Base-by-base conservation (phyloP, 108 stramenopile genomes). In the Skeletonema tropicum region DNA sequence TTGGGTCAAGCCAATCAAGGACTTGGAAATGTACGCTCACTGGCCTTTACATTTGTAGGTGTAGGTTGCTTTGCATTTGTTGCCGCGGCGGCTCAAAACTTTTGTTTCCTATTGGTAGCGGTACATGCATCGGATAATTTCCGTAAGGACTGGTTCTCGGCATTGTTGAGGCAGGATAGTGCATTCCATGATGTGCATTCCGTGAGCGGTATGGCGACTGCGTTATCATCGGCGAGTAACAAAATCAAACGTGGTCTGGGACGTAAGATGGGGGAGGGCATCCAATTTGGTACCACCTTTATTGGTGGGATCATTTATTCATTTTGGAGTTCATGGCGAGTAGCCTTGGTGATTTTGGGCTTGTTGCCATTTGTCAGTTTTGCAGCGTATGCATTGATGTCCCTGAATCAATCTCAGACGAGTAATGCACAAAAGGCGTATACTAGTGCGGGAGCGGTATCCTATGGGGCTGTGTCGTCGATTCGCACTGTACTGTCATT, bases 191-290 rank as follows among this genome's bases (percentile, higher is more conserved):
- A 91, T 63, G 69, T 86, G 25, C 60, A 83, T 52, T 86, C 88
- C 30, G 79, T 87, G 0, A 55, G 81, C 10, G 85, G 85, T 14
- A 71, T 77, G 65, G 75, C 84, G 12, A 73, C 78, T 1, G 72
- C 66, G 7, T 41, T 85, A 10, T 58, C 48, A 0, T 42, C 41
- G 5, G 71, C 64, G 9, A 33, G 46, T 31, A 66, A 42, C 30
- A 75, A 73, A 49, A 66, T 81, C 57, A 71, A 52, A 64, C 67
- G 87, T 1, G 89, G 89, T 5, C 19, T 88, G n/a, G 90, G 92
- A 17, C 71, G 85, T 0, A 88, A 93, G 57, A 79, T 90, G 87
- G 92, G 75, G 0, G 88, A 93, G 55, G 92, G 92, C 1, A 75
- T 93, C 9, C 90, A 93, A 64, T 93, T 90, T 49, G 69, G 74